Conservation (phyloP, 2,329 filamentous ascomycete species). For the Aspergillus sp. region DNA sequence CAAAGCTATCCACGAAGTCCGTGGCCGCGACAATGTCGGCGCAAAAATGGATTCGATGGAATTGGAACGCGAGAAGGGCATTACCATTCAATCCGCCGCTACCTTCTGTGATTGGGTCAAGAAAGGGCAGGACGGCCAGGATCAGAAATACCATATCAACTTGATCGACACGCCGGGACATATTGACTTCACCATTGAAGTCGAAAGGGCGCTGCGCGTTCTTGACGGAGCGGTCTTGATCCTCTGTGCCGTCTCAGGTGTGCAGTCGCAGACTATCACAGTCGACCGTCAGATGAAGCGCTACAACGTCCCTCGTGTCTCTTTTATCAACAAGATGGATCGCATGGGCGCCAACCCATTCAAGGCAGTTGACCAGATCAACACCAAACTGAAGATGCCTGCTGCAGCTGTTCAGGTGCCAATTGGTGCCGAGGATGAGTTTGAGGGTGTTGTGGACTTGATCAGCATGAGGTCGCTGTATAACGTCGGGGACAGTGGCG, state of each 20-base stretch:
- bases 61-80: constrained; percentile 93
- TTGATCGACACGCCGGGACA: constrained; percentile 97
- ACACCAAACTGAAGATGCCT: constrained; percentile 84
- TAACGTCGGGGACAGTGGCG: constrained; percentile 76
- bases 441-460: constrained; percentile 85
- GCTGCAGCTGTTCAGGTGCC: constrained; percentile 92
- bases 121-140: constrained; percentile 62
- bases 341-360: constrained; percentile 97
- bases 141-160: constrained; percentile 94
- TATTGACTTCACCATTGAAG: constrained; percentile 98
- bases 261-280: constrained; percentile 96
- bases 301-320: constrained; percentile 91
- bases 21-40: constrained; percentile 78
- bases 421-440: constrained; percentile 84
- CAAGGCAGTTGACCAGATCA: constrained; percentile 96
- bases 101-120: constrained; percentile 98
- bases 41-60: constrained; percentile 99
- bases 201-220: constrained; percentile 88
- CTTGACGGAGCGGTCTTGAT: constrained; percentile 98
- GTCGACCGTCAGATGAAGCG: constrained; percentile 98
- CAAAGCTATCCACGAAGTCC: constrained; percentile 92
- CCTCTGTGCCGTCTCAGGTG: constrained; percentile 90
- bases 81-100: constrained; percentile 96
- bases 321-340: constrained; percentile 99
- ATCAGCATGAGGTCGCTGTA: constrained; percentile 89